Evolutionary conservation across 108 stramenopile genomes (phyloP).

Genomic region (Fragilariopsis cylindrus): DNA sequence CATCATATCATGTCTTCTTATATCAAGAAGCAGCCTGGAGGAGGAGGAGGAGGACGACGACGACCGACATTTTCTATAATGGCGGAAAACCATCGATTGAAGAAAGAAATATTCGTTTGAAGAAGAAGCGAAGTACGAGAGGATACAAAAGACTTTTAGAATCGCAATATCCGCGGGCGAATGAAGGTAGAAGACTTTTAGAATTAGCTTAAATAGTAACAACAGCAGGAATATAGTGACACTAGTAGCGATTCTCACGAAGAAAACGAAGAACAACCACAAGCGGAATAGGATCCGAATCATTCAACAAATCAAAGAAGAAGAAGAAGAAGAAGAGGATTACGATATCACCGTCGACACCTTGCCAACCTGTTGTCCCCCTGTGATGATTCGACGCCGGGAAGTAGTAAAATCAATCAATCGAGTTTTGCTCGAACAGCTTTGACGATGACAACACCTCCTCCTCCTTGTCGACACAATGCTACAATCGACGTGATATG

Average conservation of each 20-base stretch:
- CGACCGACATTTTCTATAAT: neutral
- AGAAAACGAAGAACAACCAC: neutral
- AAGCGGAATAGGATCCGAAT: neutral
- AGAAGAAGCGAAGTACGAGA: conserved; percentile 5
- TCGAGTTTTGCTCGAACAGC: neutral
- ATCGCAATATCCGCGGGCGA: neutral
- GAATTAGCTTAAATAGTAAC: neutral
- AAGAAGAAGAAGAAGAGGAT: neutral
- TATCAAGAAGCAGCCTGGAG: no score
- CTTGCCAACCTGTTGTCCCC: no score
- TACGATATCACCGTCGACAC: neutral
- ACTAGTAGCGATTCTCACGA: neutral
- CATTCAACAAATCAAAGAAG: neutral
- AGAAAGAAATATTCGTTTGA: conserved; percentile 14
- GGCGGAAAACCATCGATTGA: conserved; percentile 20
- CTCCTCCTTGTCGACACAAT: neutral
- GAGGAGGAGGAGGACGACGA: no score
- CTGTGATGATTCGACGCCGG: no score
- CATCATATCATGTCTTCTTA: no score
- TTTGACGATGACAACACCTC: neutral
- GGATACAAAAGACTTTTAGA: neutral
- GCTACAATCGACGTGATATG: neutral
- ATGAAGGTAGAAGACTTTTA: neutral
- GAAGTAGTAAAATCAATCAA: neutral
- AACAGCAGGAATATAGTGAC: neutral